Evolutionary conservation across 2,329 filamentous ascomycete species (phyloP).

Genomic region (Fusarium haematococcum): DNA sequence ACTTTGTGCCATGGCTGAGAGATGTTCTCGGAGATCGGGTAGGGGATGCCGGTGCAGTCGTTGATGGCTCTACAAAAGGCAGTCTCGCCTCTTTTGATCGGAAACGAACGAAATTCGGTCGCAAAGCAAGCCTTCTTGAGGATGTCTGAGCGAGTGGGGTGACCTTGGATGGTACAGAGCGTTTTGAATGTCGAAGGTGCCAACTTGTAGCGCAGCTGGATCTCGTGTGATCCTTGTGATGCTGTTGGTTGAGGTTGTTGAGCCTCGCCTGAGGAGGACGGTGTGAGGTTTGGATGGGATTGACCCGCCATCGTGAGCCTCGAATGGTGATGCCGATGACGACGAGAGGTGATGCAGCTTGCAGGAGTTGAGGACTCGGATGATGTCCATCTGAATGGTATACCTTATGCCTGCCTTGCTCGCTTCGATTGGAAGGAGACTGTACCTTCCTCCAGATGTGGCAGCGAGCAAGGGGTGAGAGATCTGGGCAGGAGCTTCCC

Average conservation of each 20-base stretch:
- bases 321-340: not conserved
- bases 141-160: constrained; percentile 48
- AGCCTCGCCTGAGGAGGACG: not conserved
- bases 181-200: constrained; percentile 48
- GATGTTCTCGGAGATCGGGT: constrained; percentile 55
- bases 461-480: not conserved
- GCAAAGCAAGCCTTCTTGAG: constrained; percentile 54
- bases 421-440: not conserved
- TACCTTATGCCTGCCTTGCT: not conserved
- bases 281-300: not conserved
- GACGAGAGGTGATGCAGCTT: not conserved
- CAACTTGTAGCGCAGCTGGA: constrained; percentile 51
- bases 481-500: not conserved
- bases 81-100: constrained; percentile 50
- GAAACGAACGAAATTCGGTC: constrained; percentile 53
- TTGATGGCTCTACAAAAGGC: constrained; percentile 55
- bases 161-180: constrained; percentile 41
- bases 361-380: not conserved
- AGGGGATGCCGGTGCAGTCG: constrained; percentile 53
- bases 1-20: constrained; percentile 77
- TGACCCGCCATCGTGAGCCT: not conserved
- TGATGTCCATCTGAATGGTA: not conserved
- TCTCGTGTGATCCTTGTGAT: constrained; percentile 36
- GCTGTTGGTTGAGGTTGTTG: not conserved
- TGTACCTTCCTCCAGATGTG: not conserved